Base-by-base conservation (phyloP, 805 yeast species). In the Suhomyces sp. region DNA sequence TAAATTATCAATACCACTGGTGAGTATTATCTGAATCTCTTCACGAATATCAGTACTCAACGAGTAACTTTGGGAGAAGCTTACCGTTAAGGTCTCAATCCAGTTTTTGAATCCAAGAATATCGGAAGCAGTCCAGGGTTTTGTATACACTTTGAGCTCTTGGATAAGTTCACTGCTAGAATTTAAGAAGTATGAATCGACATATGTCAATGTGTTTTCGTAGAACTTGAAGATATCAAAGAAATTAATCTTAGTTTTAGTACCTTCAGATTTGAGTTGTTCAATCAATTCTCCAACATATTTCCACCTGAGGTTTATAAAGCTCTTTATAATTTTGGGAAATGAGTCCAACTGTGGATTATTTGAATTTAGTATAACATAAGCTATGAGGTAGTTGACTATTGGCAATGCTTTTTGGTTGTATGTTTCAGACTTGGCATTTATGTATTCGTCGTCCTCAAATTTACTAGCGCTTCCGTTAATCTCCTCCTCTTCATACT, bases 101-200 rank as follows among this genome's bases (percentile, higher is more conserved):
- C 77, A 73, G 49, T 63, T 55, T 38, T 62, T 65, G 51, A 67
- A 70, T 1, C 76, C 77, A 38, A 72, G 55, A 19, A 65, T 47
- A 4, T 61, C 63, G 1, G 63, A 52, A 1, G 68, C 62, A 5
- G 56, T 59, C 77, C 77, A 72, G 1, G 60, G 49, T 26, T 50
- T 47, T 3, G 67, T 57, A 9, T 51, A 50, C 10, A 48, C 54
- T 33, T 47, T 54, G 4, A 67, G 51, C 8, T 44, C 50, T 5
- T 53, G 52, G 6, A 47, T 33, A 13, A 68, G 50, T 2, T 59
- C 65, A 36, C 52, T 59, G 1, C 53, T 53, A 1, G 50, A 22
- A 10, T 48, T 47, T 4, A 57, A 49, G 48, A 72, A 73, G 49
- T 60, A 69, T n/a, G 54, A 51, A 1, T 54, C 49, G 4, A 66